Percentiles rank a stretch among this genome's conserved stretches.
Evolutionary conservation across 805 yeast species (phyloP).

Genomic region (Candida michaelii): DNA sequence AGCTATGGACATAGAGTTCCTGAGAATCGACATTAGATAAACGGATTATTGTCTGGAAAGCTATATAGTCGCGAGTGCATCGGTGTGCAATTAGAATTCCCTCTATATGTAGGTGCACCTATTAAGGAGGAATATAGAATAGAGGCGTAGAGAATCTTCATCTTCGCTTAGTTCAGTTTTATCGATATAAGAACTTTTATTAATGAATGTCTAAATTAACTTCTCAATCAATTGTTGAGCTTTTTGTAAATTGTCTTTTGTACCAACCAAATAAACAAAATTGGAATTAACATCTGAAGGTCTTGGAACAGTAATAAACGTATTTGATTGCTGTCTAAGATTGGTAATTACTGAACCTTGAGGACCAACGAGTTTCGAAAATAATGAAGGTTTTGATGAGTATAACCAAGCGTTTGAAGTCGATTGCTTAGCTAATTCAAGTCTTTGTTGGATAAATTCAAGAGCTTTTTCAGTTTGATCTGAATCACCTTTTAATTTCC

Average conservation of each 20-base stretch:
- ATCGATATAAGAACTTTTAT: constrained; percentile 2
- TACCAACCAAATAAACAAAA: constrained; percentile 61
- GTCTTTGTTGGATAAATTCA: constrained; percentile 47
- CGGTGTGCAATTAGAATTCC: no score
- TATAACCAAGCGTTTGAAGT: constrained; percentile 62
- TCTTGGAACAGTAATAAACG: constrained; percentile 66
- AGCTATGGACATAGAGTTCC: no score
- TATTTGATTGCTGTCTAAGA: constrained; percentile 58
- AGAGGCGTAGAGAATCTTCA: no score
- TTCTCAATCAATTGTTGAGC: constrained; percentile 27
- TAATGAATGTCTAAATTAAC: constrained; percentile 1
- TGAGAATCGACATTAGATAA: no score
- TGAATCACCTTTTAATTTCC: constrained; percentile 63
- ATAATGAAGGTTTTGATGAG: constrained; percentile 49
- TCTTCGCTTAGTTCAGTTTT: no score
- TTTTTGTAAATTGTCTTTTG: constrained; percentile 46
- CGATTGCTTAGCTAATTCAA: constrained; percentile 48
- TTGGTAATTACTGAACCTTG: constrained; percentile 66
- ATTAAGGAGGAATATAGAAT: no score
- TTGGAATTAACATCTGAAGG: constrained; percentile 47
- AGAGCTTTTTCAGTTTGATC: constrained; percentile 54
- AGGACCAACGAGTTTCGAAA: constrained; percentile 72
- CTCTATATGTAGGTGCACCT: no score
- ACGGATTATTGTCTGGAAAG: no score
- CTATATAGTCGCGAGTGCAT: no score